Evolutionary conservation across 1,284 basidiomycete genomes (phyloP).

Genomic region (Hemileccinum hortonii): DNA sequence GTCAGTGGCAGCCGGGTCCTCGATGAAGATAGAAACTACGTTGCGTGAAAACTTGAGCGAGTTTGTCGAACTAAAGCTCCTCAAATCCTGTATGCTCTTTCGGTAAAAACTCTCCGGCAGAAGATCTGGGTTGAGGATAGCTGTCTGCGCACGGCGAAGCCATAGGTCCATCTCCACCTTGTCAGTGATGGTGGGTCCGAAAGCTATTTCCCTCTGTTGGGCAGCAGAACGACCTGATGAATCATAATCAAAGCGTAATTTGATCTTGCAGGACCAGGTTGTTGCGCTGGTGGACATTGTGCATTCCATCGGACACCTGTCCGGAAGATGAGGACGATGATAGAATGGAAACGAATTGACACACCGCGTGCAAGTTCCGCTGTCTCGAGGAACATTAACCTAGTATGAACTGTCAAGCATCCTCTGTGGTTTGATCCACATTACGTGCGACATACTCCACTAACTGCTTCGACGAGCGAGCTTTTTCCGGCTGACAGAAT

Average conservation of each 20-base stretch:
- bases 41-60: constrained; percentile 54
- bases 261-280: constrained; percentile 53
- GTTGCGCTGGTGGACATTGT: constrained; percentile 42
- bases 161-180: constrained; percentile 48
- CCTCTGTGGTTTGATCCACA: not conserved
- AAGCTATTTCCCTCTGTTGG: constrained; percentile 28
- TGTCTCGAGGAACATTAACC: constrained; percentile 60
- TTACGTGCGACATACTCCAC: constrained; percentile 42
- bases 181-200: constrained; percentile 41
- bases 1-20: constrained; percentile 43
- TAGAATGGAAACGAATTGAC: not conserved
- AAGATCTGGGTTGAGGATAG: constrained; percentile 49
- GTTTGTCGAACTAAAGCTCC: constrained; percentile 13
- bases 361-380: constrained; percentile 59
- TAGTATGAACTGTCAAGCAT: constrained; percentile 21
- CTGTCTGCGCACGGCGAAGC: constrained; percentile 59
- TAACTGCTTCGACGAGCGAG: constrained; percentile 58
- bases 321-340: not conserved
- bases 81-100: constrained; percentile 35
- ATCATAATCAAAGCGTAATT: constrained; percentile 44
- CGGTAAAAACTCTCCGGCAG: constrained; percentile 34
- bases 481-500: constrained; percentile 51
- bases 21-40: constrained; percentile 50
- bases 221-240: constrained; percentile 20
- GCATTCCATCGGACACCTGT: constrained; percentile 59